Base-by-base conservation (phyloP, 805 yeast species). In the Kazachstania martiniae region DNA sequence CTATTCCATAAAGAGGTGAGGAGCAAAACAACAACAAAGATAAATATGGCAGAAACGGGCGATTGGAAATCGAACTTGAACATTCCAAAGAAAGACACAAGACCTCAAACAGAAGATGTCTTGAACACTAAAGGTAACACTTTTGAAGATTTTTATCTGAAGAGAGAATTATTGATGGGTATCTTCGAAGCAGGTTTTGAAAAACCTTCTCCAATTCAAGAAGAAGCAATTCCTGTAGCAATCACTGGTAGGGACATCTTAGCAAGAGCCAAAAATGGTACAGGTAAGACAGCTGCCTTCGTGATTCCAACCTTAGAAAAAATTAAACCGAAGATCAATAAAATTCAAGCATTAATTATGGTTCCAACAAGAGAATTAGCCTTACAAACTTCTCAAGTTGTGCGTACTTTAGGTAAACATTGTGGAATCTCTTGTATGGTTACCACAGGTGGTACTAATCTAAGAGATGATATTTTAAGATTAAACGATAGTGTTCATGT, bases 281-380 rank as follows among this genome's bases (percentile, higher is more conserved):
- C 98, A 1, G 98, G 98, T 50, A 91, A 91, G 57, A 91, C 98
- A 7, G 98, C 97, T 1, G 94, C 98, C 5, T 91, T 91, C 58
- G 79, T 85, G 31, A 89, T 91, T 44, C 98, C 98, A 32, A 73
- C 94, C 18, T 68, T 91, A 51, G 94, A 91, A 58, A 81, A 77
- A 54, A 69, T 86, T 39, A 83, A 87, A 59, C 87, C 96, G 35
- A 81, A 84, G 51, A 45, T 76, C 31, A 72, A 77, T 59, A 79
- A 81, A 54, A 84, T 86, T 47, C 98, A 91, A 61, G 91, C 94
- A 6, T 71, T 91, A 38, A 84, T 91, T 37, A 70, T 91, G 58
- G 94, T 91, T 17, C 98, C 98, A 47, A 91, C 98, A 10, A 82
- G 98, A 71, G 98, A 91, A 61, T 73, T 91, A 52, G 98, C 98